Base-by-base conservation (phyloP, 345 rosid species). In the Eucalyptus rudis region DNA sequence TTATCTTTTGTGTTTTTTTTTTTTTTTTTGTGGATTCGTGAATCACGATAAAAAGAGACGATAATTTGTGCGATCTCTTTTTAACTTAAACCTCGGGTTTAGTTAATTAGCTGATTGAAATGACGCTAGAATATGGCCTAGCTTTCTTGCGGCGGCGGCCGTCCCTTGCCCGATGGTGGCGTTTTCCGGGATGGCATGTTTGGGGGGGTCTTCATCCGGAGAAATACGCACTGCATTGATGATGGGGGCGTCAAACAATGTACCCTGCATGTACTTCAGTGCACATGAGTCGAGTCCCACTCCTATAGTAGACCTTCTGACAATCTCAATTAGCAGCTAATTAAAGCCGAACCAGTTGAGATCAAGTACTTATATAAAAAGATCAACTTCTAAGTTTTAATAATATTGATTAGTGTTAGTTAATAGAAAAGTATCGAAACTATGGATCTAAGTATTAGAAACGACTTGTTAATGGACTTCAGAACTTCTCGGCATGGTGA, bases 1-100 rank as follows among this genome's bases (percentile, higher is more conserved):
- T 2, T 20, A 52, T 19, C 25, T 20, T 20, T 4, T 52, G 10
- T 3, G 1, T 7, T 7, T 7, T 0, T 51, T n/a, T n/a, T n/a
- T n/a, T n/a, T n/a, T 11, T 4, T 49, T 49, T 49, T 49, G 0
- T 7, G 1, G 2, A 52, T 20, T 52, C 8, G 10, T 52, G 64
- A 58, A 58, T 58, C 14, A 7, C 0, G 7, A 7, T n/a, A 33
- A 14, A 29, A 62, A n/a, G 71, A 29, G 19, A 3, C 15, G 5
- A 8, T 14, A 5, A 14, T 64, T 7, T 33, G 19, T 64, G 15
- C 36, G 9, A n/a, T n/a, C 76, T n/a, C 36, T 15, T 64, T 4
- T 31, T 6, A n/a, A 64, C 76, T 64, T 31, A 14, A 7, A 13
- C 76, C 36, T 29, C 9, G 2, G 36, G 20, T n/a, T n/a, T n/a